These are phyloP conservation scores for Leonotis leonurus DNA, from an alignment of 257 asterid species.

Conservation along the genomic window DNA sequence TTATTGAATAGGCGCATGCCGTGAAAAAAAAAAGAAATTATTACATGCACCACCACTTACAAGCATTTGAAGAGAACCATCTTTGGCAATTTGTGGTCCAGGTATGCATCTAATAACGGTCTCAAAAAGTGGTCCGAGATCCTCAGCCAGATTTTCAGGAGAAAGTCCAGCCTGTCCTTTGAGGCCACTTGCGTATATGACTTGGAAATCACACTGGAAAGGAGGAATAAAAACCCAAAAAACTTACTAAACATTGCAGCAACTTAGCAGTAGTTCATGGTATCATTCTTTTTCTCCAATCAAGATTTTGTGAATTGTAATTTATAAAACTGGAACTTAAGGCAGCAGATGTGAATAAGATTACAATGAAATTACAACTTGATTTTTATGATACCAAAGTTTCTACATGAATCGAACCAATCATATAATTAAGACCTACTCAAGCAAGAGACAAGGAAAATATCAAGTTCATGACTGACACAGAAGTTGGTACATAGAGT, in stretches of 20 bases:
- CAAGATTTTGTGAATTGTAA: not conserved
- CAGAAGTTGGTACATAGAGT: not conserved
- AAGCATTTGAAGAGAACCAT: slow-evolving; percentile 97
- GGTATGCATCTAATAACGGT: slow-evolving; percentile 88
- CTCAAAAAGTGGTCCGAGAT: slow-evolving; percentile 98
- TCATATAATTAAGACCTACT: slow-evolving; percentile 1
- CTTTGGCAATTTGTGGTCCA: slow-evolving; percentile 78
- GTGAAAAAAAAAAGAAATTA: not conserved
- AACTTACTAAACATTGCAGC: not conserved
- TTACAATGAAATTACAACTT: not conserved
- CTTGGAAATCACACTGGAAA: slow-evolving; percentile 98
- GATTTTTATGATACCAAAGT: not conserved
- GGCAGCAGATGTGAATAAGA: not conserved
- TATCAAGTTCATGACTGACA: not conserved
- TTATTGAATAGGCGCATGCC: not conserved
- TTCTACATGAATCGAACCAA: not conserved
- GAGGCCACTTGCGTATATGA: slow-evolving; percentile 93
- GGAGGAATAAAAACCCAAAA: not conserved
- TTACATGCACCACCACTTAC: slow-evolving; percentile 39
- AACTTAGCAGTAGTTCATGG: not conserved
- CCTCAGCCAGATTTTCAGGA: slow-evolving; percentile 77
- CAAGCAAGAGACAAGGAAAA: not conserved
- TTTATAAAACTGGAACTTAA: not conserved
- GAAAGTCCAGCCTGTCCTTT: slow-evolving; percentile 93
- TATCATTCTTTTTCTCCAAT: not conserved